Evolutionary conservation across 345 rosid species (phyloP), one percentile per base, ranked within the genome.

Genomic region (Laguncularia racemosa): DNA sequence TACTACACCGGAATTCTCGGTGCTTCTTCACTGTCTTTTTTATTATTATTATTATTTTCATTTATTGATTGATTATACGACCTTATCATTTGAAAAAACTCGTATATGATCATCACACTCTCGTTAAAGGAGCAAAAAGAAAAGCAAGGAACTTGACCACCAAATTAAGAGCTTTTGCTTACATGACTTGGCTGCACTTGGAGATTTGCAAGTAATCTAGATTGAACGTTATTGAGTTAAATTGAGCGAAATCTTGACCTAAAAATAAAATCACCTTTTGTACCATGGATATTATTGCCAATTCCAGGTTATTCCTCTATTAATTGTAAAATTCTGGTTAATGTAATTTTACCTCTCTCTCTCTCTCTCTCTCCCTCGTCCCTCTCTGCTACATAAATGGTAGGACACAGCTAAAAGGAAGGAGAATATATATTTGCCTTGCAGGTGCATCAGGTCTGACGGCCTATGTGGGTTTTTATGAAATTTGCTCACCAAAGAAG

Each of bases 1-100:
- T 61, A 15, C 44, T 61, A 61, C 64, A 53, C 44, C 15, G 64
- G 64, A 45, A 52, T 61, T 23, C 48, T 61, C 28, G 64, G 64
- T 61, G 20, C 40, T 20, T 23, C 14, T 11, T 33, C 14, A 15
- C 16, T 23, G 16, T 53, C 28, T 53, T 14, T 14, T 19, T 12
- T 14, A 11, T 8, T 4, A 14, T 19, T 13, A 7, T 10, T 2
- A 9, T 16, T 33, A 3, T 3, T 23, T 53, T 18, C 4, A 8
- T 53, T 13, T 20, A 12, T 23, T 2, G 12, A 23, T 23, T 23
- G 43, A 23, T 16, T 18, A 28, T 8, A 20, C 48, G 3, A 46
- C 14, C 48, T 13, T 10, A 13, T 13, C 48, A n/a, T n/a, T 23
- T 23, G 28, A 23, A 23, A 6, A n/a, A 23, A 23, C 5, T 23